Conservation (phyloP, 345 rosid species). For the Salix koriyanagi region DNA sequence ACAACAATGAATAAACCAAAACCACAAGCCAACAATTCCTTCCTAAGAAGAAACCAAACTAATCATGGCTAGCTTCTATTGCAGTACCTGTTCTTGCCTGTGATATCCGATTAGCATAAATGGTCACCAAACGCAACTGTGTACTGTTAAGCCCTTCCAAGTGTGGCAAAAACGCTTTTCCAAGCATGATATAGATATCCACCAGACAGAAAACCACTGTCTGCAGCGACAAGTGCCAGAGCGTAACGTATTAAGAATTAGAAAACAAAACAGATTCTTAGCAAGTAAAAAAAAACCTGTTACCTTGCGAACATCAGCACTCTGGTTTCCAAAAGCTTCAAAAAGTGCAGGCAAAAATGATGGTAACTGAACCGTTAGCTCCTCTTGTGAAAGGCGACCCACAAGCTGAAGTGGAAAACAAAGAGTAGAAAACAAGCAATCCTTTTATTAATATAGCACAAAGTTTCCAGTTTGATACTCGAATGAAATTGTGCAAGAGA, state of each 20-base stretch:
- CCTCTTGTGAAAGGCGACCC: conserved; percentile 88
- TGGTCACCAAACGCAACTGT: conserved; percentile 84
- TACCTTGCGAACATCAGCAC: conserved; percentile 99
- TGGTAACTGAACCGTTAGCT: conserved; percentile 68
- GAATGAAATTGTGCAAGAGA: too few species aligned
- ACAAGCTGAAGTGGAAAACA: conserved; percentile 60
- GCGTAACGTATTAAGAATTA: not conserved
- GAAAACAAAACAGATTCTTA: not conserved
- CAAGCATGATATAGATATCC: conserved; percentile 95
- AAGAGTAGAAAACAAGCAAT: conserved; percentile 1
- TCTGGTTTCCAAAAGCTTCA: conserved; percentile 95
- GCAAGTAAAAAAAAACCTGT: not conserved
- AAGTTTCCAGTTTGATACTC: not conserved
- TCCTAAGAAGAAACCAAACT: conserved; percentile 7
- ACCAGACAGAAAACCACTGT: conserved; percentile 98
- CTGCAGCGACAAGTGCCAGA: conserved; percentile 38
- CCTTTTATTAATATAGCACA: not conserved
- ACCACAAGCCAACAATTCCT: conserved; percentile 18
- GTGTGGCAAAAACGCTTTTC: conserved; percentile 90
- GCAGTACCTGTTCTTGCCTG: conserved; percentile 88
- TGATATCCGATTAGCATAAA: conserved; percentile 93
- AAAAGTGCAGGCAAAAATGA: conserved; percentile 91
- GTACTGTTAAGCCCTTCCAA: conserved; percentile 90
- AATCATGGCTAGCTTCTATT: conserved; percentile 46
- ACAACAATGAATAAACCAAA: conserved; percentile 32